Evolutionary conservation across 805 yeast species (phyloP), one percentile per base, ranked within the genome.

Genomic region (Candida dajiaensis): DNA sequence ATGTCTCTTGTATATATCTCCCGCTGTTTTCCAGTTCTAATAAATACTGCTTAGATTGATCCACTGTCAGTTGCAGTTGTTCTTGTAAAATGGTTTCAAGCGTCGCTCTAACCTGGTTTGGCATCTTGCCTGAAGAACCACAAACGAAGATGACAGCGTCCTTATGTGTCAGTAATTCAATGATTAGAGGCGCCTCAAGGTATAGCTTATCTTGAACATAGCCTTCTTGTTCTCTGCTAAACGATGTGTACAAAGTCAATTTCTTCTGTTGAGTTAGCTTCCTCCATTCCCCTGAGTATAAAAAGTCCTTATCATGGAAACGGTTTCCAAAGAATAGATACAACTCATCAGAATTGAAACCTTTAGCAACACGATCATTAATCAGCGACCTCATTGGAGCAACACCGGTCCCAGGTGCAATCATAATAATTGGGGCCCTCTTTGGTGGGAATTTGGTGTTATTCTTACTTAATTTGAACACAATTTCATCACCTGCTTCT

Each of bases 81-180:
- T 77, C 78, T 47, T 69, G 66, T 12, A 86, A 57, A 13, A 86
- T 78, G 15, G 78, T 83, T 33, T 76, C 78, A 23, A 94, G 62
- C 0, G 97, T 92, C n/a, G 85, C 65, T 47, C 96, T 70, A 1
- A 92, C 94, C 65, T 83, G 89, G 20, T 78, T 73, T 1, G 99
- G 99, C 99, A 94, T 94, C 52, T 78, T 78, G 0, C 99, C 98
- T 22, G 95, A 81, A 15, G 96, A 82, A 0, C 99, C 99, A 70
- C 99, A 92, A 6, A 94, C 71, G 60, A 83, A 89, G 6, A 94
- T 67, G 0, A 76, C 64, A 0, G 86, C 95, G n/a, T 71, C 62
- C 38, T 76, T 53, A 13, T 80, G 68, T 1, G 77, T 61, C 5
- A 90, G 57, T 44, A 81, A 62, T 3, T 80, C 74, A 1, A 72